Conservation (phyloP, 768 basidiomycete genomes). For the Boletus pseudo-olivaceus region DNA sequence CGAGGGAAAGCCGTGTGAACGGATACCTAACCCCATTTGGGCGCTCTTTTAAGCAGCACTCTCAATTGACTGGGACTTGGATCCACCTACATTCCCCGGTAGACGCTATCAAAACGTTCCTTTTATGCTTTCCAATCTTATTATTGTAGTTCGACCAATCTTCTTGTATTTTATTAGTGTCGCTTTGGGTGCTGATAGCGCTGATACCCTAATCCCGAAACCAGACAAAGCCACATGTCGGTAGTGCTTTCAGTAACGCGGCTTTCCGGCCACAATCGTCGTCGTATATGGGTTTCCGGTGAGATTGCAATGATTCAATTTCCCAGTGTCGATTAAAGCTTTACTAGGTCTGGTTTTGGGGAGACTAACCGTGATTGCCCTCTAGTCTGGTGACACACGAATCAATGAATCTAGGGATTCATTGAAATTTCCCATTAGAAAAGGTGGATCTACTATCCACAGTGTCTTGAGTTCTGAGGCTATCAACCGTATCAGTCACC, state of each 20-base stretch:
- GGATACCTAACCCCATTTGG: conserved; percentile 12
- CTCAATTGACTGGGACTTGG: neutral
- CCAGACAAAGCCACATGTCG: neutral
- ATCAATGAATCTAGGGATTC: no score
- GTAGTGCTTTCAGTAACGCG: neutral
- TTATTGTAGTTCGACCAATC: conserved; percentile 3
- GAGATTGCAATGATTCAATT: no score
- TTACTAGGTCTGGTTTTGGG: no score
- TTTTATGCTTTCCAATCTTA: neutral
- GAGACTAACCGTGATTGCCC: no score
- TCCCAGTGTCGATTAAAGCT: no score
- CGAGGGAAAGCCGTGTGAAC: conserved; percentile 19
- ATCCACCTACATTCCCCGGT: neutral
- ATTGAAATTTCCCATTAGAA: no score
- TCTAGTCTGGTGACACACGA: no score
- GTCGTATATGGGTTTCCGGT: neutral
- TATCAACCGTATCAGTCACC: no score
- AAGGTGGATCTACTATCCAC: no score
- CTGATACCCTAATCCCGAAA: neutral
- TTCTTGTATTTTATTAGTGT: conserved; percentile 1
- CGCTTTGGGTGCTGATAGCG: neutral
- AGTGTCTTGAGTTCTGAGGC: no score
- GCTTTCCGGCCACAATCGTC: neutral
- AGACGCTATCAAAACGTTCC: neutral
- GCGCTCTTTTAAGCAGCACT: conserved; percentile 4